Evolutionary conservation across 805 yeast species (phyloP), one percentile per base, ranked within the genome.

Genomic region (Wickerhamiella lipophila): DNA sequence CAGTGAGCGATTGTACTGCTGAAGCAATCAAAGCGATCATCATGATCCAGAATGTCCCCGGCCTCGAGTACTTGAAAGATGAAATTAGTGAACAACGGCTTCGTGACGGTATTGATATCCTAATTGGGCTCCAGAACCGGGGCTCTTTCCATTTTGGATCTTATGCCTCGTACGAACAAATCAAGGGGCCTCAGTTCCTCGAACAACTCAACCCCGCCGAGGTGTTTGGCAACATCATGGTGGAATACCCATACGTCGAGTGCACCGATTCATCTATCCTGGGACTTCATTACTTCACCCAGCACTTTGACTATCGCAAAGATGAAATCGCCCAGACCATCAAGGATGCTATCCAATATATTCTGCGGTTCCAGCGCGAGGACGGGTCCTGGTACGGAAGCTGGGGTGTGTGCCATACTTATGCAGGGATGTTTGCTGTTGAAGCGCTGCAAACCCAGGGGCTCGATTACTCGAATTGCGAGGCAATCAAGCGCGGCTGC

Each of bases 341-440:
- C 42, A 69, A 75, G 3, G 71, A 77, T 48, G 97, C 96, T 0
- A 72, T 85, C 13, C 64, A 73, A 3, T 92, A 81, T 58, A 83
- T 92, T 40, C 75, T 74, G 45, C 64, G 68, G 2, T 75, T 76
- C 2, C 98, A 92, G 64, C 68, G 71, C 40, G 58, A 60, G 0
- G 95, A 92, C 64, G 99, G 99, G 0, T 79, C 94, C 12, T 92
- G 97, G 97, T 94, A 88, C 63, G 99, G 99, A 1, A 79, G 86
- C 36, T 92, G 99, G 99, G 99, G 98, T 32, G 80, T 92, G 4
- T 92, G 99, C 62, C 87, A 73, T 61, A 84, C 96, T 0, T 92
- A 92, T 64, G 97, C 97, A 0, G 83, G 87, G 1, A 92, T 92
- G 98, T 92, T 92, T 74, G 99, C 99, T 0, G 65, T 92, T 25